Evolutionary conservation across 1,284 basidiomycete genomes (phyloP).

Genomic region (Golubevia sp.): DNA sequence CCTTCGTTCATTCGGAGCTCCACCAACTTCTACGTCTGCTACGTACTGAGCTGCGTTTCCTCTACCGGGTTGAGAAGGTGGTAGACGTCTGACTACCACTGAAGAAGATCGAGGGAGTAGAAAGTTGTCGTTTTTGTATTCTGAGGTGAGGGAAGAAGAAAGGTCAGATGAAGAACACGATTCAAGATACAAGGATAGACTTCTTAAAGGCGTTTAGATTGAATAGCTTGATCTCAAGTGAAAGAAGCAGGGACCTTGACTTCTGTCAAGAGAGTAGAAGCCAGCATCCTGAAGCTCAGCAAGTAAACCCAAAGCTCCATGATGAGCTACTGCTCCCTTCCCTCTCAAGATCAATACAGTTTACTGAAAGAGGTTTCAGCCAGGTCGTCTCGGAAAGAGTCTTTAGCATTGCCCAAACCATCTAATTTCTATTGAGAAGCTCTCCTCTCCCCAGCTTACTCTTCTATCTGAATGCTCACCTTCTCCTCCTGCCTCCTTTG

Average conservation of each 20-base stretch:
- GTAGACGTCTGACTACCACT: constrained; percentile 48
- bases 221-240: neutral
- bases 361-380: too few species aligned
- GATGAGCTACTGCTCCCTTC: too few species aligned
- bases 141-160: constrained; percentile 9
- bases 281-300: too few species aligned
- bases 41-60: constrained; percentile 56
- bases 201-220: neutral
- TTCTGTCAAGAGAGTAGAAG: too few species aligned
- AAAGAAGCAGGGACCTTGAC: too few species aligned
- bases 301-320: too few species aligned
- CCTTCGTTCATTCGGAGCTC: constrained; percentile 3
- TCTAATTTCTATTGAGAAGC: too few species aligned
- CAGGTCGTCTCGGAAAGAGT: too few species aligned
- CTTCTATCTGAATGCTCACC: neutral
- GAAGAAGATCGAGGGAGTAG: constrained; percentile 51
- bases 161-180: neutral
- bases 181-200: neutral
- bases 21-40: constrained; percentile 24
- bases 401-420: too few species aligned
- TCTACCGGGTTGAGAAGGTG: constrained; percentile 46
- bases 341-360: too few species aligned
- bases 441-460: neutral
- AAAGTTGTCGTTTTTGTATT: constrained; percentile 55
- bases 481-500: neutral